Evolutionary conservation across 2,329 filamentous ascomycete species (phyloP), one percentile per base, ranked within the genome.

Genomic region (Colletotrichum cereale): DNA sequence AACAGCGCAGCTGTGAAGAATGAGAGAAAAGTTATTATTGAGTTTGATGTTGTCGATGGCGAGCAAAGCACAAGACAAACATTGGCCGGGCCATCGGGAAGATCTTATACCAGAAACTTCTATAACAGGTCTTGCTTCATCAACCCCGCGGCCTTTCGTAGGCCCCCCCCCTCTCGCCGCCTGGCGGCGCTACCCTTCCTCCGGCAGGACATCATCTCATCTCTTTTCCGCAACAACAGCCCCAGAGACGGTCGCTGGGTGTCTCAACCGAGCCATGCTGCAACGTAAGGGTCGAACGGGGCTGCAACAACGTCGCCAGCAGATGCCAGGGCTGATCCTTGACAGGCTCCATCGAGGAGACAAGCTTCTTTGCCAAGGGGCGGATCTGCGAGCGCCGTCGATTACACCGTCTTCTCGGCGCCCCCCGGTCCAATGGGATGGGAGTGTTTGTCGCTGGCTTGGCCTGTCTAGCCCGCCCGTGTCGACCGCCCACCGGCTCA

Each of bases 331-430:
- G 34, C 42, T 21, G 68, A 48, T 16, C 66, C 69, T 58, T 63
- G 65, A 55, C 55, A 36, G 40, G 48, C 50, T 67, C 67, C 16
- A n/a, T 40, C 21, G 64, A 62, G 31, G 40, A 64, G 69, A 72
- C 69, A 72, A 72, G 69, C 69, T 72, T 72, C 69, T 72, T 69
- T 67, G 69, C 69, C 60, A 69, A 64, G 69, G 36, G 53, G 26
- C 26, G 36, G 69, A 72, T 72, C 69, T 60, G 53, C 69, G 31
- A 60, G 64, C 53, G 34, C 12, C 24, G 65, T 63, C 34, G 53
- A 69, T 72, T 64, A 31, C n/a, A n/a, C n/a, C n/a, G n/a, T 56
- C 42, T 38, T 34, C 24, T 56, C 26, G 36, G 44, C 16, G 24
- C 34, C n/a, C 29, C 53, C 29, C 38, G 44, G 34, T n/a, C 66